Evolutionary conservation across 2,329 filamentous ascomycete species (phyloP).

Genomic region (Tetracladium maxilliforme): DNA sequence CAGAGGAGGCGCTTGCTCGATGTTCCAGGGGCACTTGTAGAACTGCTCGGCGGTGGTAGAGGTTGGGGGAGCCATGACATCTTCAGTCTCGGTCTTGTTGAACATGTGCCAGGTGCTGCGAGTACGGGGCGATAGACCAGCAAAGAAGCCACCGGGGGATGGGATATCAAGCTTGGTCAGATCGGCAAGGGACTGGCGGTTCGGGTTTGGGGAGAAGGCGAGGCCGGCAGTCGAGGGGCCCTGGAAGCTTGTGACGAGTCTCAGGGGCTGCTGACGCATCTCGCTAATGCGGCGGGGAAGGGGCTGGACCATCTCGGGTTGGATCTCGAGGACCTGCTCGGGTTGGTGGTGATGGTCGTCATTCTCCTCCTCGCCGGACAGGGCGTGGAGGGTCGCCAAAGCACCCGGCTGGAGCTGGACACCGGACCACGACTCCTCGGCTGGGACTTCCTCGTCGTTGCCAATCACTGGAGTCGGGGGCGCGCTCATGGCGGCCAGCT

Average conservation of each 20-base stretch:
- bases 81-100: constrained; percentile 32
- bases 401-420: constrained; percentile 67
- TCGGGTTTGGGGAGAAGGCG: too few species aligned
- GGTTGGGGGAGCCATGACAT: constrained; percentile 49
- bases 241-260: constrained; percentile 30
- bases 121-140: constrained; percentile 60
- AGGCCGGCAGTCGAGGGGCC: too few species aligned
- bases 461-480: constrained; percentile 69
- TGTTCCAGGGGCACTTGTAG: constrained; percentile 79
- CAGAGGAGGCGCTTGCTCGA: constrained; percentile 24
- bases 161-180: constrained; percentile 77
- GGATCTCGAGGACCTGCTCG: constrained; percentile 37
- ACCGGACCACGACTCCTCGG: constrained; percentile 52
- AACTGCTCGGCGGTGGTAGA: constrained; percentile 89
- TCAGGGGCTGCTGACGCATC: constrained; percentile 36
- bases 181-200: constrained; percentile 41
- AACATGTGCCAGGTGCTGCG: constrained; percentile 71
- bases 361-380: constrained; percentile 38
- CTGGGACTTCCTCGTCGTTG: constrained; percentile 33
- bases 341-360: constrained; percentile 50
- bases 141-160: constrained; percentile 85
- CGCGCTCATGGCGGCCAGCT: constrained; percentile 69
- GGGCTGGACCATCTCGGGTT: constrained; percentile 16
- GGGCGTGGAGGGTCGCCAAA: constrained; percentile 64
- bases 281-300: constrained; percentile 32